These are phyloP conservation scores for Penicillium paneum DNA, from an alignment of 2,329 filamentous ascomycete genomes.

Conservation along the genomic window DNA sequence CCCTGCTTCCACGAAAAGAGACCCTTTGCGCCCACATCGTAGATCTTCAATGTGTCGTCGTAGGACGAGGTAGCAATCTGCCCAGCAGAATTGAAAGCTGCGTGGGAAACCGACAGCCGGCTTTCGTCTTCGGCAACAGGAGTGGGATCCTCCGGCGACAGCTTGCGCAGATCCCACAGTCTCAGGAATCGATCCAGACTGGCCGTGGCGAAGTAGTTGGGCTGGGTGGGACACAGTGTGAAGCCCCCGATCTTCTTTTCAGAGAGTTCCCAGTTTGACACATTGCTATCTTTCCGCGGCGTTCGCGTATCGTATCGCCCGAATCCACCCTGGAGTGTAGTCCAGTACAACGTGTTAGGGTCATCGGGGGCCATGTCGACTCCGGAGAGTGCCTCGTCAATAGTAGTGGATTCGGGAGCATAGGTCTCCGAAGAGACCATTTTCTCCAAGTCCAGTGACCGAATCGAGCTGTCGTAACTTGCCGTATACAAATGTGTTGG, in stretches of 20 bases:
- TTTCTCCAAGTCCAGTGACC: slow-evolving; percentile 78
- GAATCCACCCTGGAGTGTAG: slow-evolving; percentile 76
- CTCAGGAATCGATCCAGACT: slow-evolving; percentile 85
- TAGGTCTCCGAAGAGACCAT: slow-evolving; percentile 78
- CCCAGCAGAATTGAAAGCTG: slow-evolving; percentile 79
- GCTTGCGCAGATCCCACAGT: slow-evolving; percentile 84
- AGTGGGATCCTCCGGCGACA: slow-evolving; percentile 62
- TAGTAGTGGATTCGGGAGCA: slow-evolving; percentile 64
- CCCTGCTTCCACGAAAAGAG: slow-evolving; percentile 59
- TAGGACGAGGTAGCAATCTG: slow-evolving; percentile 91
- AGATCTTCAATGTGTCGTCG: slow-evolving; percentile 91
- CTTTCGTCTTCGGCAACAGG: slow-evolving; percentile 80
- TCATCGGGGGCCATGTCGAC: slow-evolving; percentile 73
- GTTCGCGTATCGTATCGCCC: slow-evolving; percentile 76
- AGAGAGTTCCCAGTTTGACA: slow-evolving; percentile 70
- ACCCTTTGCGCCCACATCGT: slow-evolving; percentile 64
- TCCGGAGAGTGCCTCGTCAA: slow-evolving; percentile 77
- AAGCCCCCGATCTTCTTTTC: slow-evolving; percentile 98
- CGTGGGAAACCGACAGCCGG: slow-evolving; percentile 83
- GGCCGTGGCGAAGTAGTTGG: slow-evolving; percentile 82
- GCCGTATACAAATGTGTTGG: slow-evolving; percentile 74
- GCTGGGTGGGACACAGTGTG: slow-evolving; percentile 72
- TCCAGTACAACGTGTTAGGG: slow-evolving; percentile 76
- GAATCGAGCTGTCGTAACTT: slow-evolving; percentile 90
- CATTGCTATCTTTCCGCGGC: slow-evolving; percentile 48